These are phyloP conservation scores for Leptographium galeiforme DNA, from an alignment of 2,329 filamentous ascomycete species.

Conservation along the genomic window DNA sequence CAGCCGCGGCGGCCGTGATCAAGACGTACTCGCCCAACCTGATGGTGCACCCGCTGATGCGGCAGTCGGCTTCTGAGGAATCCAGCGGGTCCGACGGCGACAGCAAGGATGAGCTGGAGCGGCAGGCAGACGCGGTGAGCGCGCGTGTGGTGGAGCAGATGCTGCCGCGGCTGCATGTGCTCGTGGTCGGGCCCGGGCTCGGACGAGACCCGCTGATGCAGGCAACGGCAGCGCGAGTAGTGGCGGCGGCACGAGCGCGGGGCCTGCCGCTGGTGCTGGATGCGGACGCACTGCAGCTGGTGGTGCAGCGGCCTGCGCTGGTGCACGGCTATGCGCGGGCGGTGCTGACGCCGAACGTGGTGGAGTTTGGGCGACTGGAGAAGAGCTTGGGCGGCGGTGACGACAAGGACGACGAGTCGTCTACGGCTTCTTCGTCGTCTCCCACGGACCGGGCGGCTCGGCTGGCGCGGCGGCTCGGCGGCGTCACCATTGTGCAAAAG, in stretches of 20 bases:
- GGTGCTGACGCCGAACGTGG: conserved; percentile 87
- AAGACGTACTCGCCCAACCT: conserved; percentile 97
- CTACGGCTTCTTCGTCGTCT: conserved; percentile 14
- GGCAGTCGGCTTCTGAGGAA: conserved; percentile 38
- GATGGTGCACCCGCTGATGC: conserved; percentile 96
- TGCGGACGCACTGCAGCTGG: conserved; percentile 73
- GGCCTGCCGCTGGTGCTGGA: conserved; percentile 77
- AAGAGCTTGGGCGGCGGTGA: conserved; percentile 48
- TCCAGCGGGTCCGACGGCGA: conserved; percentile 16
- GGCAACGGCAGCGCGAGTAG: conserved; percentile 65
- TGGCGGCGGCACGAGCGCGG: conserved; percentile 60
- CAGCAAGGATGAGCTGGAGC: conserved; percentile 24
- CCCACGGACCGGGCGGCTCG: conserved; percentile 40
- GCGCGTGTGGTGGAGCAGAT: conserved; percentile 58
- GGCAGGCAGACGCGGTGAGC: conserved; percentile 47
- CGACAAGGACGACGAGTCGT: conserved; percentile 1
- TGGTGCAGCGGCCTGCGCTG: conserved; percentile 61
- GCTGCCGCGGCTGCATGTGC: conserved; percentile 75
- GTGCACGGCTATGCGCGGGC: conserved; percentile 71
- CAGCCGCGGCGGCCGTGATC: conserved; percentile 73
- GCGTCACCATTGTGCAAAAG: conserved; percentile 87
- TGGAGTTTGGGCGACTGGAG: conserved; percentile 77
- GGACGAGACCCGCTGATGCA: conserved; percentile 86
- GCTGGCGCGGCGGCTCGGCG: conserved; percentile 63
- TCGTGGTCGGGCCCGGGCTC: conserved; percentile 85